These are phyloP conservation scores for Mucor piriformis DNA, from an alignment of 371 early-diverging fungal genomes.

Conservation along the genomic window DNA sequence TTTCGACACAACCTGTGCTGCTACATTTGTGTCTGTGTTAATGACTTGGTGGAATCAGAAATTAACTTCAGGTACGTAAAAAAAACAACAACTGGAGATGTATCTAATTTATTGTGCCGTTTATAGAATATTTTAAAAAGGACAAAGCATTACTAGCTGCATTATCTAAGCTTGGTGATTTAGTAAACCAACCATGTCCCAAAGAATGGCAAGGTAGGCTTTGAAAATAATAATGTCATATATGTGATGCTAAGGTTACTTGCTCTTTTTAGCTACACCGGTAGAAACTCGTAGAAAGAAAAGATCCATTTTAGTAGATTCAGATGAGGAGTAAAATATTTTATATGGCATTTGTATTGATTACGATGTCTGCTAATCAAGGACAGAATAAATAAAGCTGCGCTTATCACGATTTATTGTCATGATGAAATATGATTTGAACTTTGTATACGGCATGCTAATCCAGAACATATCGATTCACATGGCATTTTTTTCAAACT, in stretches of 20 bases:
- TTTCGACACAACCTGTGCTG: not conserved
- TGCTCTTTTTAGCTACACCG: not conserved
- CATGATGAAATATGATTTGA: no score
- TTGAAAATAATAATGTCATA: no score
- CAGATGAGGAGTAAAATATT: slow-evolving; percentile 5
- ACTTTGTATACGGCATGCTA: no score
- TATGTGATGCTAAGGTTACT: no score
- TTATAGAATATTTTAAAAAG: slow-evolving; percentile 23
- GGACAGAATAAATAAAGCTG: no score
- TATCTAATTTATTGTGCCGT: not conserved
- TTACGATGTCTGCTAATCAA: no score
- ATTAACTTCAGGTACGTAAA: slow-evolving; percentile 5
- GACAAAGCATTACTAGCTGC: slow-evolving; percentile 14
- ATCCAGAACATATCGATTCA: no score
- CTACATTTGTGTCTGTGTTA: not conserved
- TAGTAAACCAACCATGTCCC: slow-evolving; percentile 15
- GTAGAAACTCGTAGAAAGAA: not conserved
- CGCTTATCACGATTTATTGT: no score
- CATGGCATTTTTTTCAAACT: no score
- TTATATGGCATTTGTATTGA: not conserved
- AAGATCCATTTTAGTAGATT: slow-evolving; percentile 6
- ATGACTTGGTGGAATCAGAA: slow-evolving; percentile 20
- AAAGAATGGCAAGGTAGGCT: slow-evolving; percentile 41
- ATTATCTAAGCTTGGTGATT: slow-evolving; percentile 6
- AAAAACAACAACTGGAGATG: not conserved